A percentile compares a stretch with the other conserved stretches of the same genome.
Evolutionary conservation across 1,139 yeast genomes (phyloP).

Genomic region (Sugiyamaella pinicola): DNA sequence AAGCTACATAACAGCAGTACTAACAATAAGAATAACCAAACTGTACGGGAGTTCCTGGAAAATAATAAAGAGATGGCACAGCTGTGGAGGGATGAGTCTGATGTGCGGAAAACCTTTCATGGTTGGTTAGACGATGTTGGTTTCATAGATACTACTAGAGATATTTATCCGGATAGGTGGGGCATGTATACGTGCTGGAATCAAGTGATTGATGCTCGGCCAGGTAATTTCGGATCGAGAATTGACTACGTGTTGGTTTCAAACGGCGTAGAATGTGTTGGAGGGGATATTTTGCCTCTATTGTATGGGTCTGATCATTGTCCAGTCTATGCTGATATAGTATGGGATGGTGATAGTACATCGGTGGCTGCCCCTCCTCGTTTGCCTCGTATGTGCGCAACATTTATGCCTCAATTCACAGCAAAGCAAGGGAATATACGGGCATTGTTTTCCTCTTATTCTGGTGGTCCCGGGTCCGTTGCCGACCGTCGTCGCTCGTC

Average conservation of each 20-base stretch:
- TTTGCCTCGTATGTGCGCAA: constrained; percentile 23
- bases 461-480: neutral
- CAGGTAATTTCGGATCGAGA: constrained; percentile 83
- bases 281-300: constrained; percentile 68
- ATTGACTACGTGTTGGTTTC: constrained; percentile 73
- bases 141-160: constrained; percentile 67
- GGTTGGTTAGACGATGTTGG: constrained; percentile 42
- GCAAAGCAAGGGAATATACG: constrained; percentile 21
- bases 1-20: constrained; percentile 27
- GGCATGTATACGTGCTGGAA: constrained; percentile 94
- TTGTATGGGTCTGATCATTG: constrained; percentile 92
- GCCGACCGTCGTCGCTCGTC: neutral
- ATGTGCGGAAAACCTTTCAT: constrained; percentile 38
- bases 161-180: constrained; percentile 55
- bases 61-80: constrained; percentile 25
- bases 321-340: constrained; percentile 77
- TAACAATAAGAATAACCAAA: constrained; percentile 21
- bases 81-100: constrained; percentile 35
- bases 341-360: neutral
- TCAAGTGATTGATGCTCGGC: constrained; percentile 73
- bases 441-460: constrained; percentile 21
- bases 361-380: neutral
- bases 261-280: constrained; percentile 44
- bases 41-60: constrained; percentile 36
- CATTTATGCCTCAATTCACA: constrained; percentile 23